Percentiles rank a stretch among this genome's conserved stretches.
Conservation (phyloP, 495 filamentous ascomycete species). For the Lineolata rhizophorae region DNA sequence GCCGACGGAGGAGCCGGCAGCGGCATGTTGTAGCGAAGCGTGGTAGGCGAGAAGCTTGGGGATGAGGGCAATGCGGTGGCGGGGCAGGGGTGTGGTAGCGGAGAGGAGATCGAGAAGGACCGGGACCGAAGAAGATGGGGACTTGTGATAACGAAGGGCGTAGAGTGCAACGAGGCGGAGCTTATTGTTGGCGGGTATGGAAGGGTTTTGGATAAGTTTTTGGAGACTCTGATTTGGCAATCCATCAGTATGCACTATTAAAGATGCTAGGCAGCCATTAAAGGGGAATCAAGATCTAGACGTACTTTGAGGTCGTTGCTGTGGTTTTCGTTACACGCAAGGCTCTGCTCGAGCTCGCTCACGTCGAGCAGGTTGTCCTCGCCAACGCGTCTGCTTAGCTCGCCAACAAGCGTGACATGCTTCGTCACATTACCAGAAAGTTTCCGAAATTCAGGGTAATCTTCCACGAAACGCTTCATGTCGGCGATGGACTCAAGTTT, state of each 20-base stretch:
- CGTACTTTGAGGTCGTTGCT: slow-evolving; percentile 61
- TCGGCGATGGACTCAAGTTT: slow-evolving; percentile 93
- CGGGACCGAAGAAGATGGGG: slow-evolving; percentile 56
- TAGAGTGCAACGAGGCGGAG: slow-evolving; percentile 78
- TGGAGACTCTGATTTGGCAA: slow-evolving; percentile 50
- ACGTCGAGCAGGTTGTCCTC: slow-evolving; percentile 74
- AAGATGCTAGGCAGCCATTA: too few species aligned
- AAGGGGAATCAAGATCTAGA: slow-evolving; percentile 1
- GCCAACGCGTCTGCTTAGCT: slow-evolving; percentile 70
- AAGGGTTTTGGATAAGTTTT: slow-evolving; percentile 52
- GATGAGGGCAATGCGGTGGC: slow-evolving; percentile 51
- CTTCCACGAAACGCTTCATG: slow-evolving; percentile 98
- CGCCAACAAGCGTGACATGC: slow-evolving; percentile 86
- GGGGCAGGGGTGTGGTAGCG: slow-evolving; percentile 50
- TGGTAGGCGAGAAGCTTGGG: slow-evolving; percentile 63
- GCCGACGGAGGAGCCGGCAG: slow-evolving; percentile 34
- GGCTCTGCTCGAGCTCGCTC: slow-evolving; percentile 87
- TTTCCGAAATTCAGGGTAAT: slow-evolving; percentile 92
- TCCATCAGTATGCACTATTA: too few species aligned
- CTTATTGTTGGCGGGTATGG: slow-evolving; percentile 57
- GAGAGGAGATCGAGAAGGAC: slow-evolving; percentile 68
- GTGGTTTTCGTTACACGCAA: slow-evolving; percentile 94
- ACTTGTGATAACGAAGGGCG: slow-evolving; percentile 72
- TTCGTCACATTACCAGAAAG: slow-evolving; percentile 96
- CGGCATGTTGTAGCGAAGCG: slow-evolving; percentile 53